Evolutionary conservation across 2,329 filamentous ascomycete species (phyloP).

Genomic region (Apiospora saccharicola): DNA sequence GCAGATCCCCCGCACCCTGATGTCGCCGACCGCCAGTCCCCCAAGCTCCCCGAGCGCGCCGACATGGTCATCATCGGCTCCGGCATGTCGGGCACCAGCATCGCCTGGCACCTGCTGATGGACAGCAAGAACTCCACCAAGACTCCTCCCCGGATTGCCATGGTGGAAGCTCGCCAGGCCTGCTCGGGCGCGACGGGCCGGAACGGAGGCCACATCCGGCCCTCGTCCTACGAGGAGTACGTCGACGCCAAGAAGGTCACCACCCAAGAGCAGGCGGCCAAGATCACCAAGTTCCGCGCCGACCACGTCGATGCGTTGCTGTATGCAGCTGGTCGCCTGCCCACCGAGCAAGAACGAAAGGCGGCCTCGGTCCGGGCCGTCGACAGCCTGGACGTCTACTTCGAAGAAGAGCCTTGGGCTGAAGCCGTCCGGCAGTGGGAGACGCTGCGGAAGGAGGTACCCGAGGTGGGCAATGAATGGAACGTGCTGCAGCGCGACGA

Average conservation of each 20-base stretch:
- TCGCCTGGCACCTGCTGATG: constrained; percentile 39
- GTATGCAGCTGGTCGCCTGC: constrained; percentile 43
- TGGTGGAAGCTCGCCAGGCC: constrained; percentile 58
- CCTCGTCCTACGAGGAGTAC: constrained; percentile 52
- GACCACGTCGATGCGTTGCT: constrained; percentile 49
- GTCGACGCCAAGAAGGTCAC: neutral
- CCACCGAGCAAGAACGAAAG: constrained; percentile 19
- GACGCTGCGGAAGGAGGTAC: constrained; percentile 42
- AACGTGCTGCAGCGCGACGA: constrained; percentile 19
- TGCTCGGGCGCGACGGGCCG: constrained; percentile 62
- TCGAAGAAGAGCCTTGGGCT: constrained; percentile 40
- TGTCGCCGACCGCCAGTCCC: constrained; percentile 45
- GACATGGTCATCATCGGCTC: constrained; percentile 45
- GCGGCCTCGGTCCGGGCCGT: constrained; percentile 52
- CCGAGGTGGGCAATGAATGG: constrained; percentile 43
- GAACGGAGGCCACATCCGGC: constrained; percentile 61
- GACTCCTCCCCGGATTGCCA: constrained; percentile 44
- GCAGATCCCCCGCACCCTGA: constrained; percentile 51
- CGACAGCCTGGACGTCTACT: constrained; percentile 55
- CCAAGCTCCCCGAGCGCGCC: constrained; percentile 30
- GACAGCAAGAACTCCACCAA: neutral
- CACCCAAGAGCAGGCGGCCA: constrained; percentile 45
- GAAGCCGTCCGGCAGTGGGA: constrained; percentile 40
- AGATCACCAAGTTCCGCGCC: constrained; percentile 53
- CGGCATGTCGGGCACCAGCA: constrained; percentile 58